Percentiles rank a stretch among this genome's conserved stretches.
Conservation (phyloP, 2,329 filamentous ascomycete genomes). For the Alternaria sp. region DNA sequence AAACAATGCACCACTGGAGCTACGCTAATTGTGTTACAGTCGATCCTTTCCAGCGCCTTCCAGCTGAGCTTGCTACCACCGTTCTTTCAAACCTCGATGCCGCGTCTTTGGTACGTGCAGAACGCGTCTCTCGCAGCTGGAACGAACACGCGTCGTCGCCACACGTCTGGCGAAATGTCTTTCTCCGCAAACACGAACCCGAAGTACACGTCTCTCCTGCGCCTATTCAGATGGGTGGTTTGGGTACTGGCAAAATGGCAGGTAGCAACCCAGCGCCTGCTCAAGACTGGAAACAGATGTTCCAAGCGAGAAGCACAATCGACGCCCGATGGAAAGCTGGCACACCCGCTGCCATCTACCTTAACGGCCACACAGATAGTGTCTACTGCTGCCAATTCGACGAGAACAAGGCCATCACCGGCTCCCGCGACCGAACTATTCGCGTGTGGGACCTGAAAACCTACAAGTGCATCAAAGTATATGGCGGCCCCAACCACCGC, state of each 20-base stretch:
- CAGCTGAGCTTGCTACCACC: constrained; percentile 66
- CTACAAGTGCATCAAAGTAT: constrained; percentile 82
- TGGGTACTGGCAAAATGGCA: constrained; percentile 61
- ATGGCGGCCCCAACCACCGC: constrained; percentile 75
- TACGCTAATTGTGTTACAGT: constrained; percentile 28
- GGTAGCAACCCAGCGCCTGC: constrained; percentile 58
- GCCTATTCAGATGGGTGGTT: constrained; percentile 60
- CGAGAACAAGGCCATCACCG: constrained; percentile 96
- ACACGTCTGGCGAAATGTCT: constrained; percentile 70
- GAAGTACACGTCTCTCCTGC: constrained; percentile 56
- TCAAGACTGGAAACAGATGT: constrained; percentile 88
- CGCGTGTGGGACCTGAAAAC: constrained; percentile 95
- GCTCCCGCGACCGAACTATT: constrained; percentile 93
- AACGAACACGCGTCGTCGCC: constrained; percentile 62
- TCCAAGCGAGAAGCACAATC: constrained; percentile 76
- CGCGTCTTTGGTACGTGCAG: constrained; percentile 62
- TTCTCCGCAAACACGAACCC: constrained; percentile 63
- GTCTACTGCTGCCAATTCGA: constrained; percentile 99
- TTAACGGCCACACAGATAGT: constrained; percentile 92
- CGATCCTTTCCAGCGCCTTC: constrained; percentile 65
- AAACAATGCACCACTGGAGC: background rate
- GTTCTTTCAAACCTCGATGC: constrained; percentile 69
- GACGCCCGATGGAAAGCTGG: constrained; percentile 81
- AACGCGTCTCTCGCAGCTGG: constrained; percentile 67
- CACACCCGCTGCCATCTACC: constrained; percentile 81